These are phyloP conservation scores for Cercophora sp. DNA, from an alignment of 495 filamentous ascomycete species.

Conservation along the genomic window DNA sequence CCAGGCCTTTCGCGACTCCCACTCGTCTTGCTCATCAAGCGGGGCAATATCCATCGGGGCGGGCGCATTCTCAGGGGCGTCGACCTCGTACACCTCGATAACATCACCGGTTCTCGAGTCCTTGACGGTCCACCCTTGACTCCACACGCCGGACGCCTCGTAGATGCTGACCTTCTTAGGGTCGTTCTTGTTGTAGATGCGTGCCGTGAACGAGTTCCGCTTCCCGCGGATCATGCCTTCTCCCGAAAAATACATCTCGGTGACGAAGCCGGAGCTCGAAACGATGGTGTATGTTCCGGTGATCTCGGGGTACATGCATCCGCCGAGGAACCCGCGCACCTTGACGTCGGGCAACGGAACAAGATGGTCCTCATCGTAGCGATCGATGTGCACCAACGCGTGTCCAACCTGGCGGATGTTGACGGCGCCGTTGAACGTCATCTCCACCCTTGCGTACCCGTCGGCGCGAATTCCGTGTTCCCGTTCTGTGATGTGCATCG, in stretches of 20 bases:
- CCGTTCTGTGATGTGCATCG: slow-evolving; percentile 72
- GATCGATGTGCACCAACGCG: slow-evolving; percentile 50
- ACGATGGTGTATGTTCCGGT: slow-evolving; percentile 34
- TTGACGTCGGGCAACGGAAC: slow-evolving; percentile 42
- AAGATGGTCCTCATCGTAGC: slow-evolving; percentile 48
- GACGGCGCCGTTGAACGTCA: slow-evolving; percentile 73
- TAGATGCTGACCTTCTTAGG: slow-evolving; percentile 22
- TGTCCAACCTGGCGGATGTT: slow-evolving; percentile 82
- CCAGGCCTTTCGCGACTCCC: slow-evolving; percentile 45
- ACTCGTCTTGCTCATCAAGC: slow-evolving; percentile 36
- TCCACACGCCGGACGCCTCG: slow-evolving; percentile 37
- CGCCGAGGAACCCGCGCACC: slow-evolving; percentile 40
- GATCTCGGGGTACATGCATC: slow-evolving; percentile 42
- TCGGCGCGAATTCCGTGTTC: slow-evolving; percentile 71
- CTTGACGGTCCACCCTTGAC: slow-evolving; percentile 35
- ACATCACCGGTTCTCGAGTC: slow-evolving; percentile 30
- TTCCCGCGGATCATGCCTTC: slow-evolving; percentile 33
- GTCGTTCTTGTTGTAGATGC: slow-evolving; percentile 20
- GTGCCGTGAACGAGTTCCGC: slow-evolving; percentile 32
- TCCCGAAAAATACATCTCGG: slow-evolving; percentile 37
- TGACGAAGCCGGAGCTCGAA: slow-evolving; percentile 31
- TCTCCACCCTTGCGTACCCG: slow-evolving; percentile 87
- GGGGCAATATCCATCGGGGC: slow-evolving; percentile 22
- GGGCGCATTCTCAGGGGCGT: slow-evolving; percentile 24
- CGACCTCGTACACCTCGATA: slow-evolving; percentile 28